These are phyloP conservation scores for Senecio squalidus DNA, from an alignment of 140 eudicot species.

Conservation along the genomic window DNA sequence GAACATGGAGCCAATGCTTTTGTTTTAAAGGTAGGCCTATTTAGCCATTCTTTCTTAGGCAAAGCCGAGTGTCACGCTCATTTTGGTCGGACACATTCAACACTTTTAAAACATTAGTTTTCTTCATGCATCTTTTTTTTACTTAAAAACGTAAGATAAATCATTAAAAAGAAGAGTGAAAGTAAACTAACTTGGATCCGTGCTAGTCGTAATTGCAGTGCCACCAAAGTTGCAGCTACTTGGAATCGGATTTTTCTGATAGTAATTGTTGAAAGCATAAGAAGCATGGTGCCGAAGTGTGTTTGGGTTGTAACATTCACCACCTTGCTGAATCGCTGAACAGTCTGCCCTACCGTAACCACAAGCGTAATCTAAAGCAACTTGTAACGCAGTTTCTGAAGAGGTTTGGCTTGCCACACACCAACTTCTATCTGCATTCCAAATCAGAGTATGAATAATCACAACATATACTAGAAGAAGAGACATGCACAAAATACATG, in stretches of 20 bases:
- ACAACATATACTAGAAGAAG: not conserved
- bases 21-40: constrained; percentile 26
- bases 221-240: constrained; percentile 96
- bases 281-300: constrained; percentile 80
- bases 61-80: constrained; percentile 30
- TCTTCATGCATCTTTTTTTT: not conserved
- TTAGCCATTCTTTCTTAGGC: constrained; percentile 11
- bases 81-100: constrained; percentile 6
- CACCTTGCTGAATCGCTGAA: constrained; percentile 59
- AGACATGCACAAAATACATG: too few species aligned
- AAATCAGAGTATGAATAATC: not conserved
- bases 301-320: constrained; percentile 63
- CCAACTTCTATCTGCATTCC: constrained; percentile 53
- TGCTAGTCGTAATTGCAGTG: constrained; percentile 69
- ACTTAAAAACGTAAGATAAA: too few species aligned
- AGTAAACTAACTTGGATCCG: constrained; percentile 69
- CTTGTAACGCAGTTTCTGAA: constrained; percentile 53
- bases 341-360: constrained; percentile 84
- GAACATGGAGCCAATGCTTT: constrained; percentile 17
- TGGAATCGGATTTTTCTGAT: constrained; percentile 78
- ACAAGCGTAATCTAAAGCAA: constrained; percentile 85
- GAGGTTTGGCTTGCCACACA: constrained; percentile 76
- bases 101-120: constrained; percentile 6
- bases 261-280: constrained; percentile 82
- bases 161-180: not conserved